These are phyloP conservation scores for Lachnellula suecica DNA, from an alignment of 2,329 filamentous ascomycete species.

Conservation along the genomic window DNA sequence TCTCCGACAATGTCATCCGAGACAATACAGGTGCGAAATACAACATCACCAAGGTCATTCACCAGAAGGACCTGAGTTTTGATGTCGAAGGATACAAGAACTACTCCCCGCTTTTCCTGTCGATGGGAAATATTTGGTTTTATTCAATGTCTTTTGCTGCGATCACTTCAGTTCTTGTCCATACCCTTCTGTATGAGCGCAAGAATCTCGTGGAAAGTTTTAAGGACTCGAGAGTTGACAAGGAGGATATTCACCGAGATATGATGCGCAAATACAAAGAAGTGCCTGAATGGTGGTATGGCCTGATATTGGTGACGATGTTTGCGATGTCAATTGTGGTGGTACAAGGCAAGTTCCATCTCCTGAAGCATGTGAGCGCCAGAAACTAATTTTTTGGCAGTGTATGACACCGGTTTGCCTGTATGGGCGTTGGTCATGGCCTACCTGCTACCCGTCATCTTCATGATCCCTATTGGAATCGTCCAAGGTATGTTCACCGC, in stretches of 20 bases:
- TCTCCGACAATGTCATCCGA: conserved; percentile 59
- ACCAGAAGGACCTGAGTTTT: conserved; percentile 52
- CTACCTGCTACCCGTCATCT: conserved; percentile 32
- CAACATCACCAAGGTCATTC: conserved; percentile 61
- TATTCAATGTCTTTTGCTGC: conserved; percentile 69
- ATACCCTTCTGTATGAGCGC: conserved; percentile 67
- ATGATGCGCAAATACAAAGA: conserved; percentile 57
- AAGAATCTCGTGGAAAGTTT: conserved; percentile 56
- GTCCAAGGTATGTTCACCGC: too few relatives aligned
- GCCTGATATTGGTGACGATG: conserved; percentile 43
- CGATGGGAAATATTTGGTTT: conserved; percentile 52
- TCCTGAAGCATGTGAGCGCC: background rate
- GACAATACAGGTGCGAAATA: conserved; percentile 63
- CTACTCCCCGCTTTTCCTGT: conserved; percentile 65
- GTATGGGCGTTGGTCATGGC: conserved; percentile 36
- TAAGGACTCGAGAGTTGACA: conserved; percentile 31
- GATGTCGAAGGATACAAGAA: conserved; percentile 58
- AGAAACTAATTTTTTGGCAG: background rate
- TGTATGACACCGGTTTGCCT: conserved; percentile 24
- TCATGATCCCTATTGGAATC: conserved; percentile 37
- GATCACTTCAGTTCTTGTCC: conserved; percentile 57
- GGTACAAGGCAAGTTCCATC: background rate
- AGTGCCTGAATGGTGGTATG: conserved; percentile 54
- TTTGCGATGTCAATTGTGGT: conserved; percentile 39
- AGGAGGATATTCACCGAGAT: conserved; percentile 50